A percentile compares a stretch with the other conserved stretches of the same genome.
phyloP scores from a whole-genome alignment of 139 green algal genomes.

The Haematococcus sp. region DNA sequence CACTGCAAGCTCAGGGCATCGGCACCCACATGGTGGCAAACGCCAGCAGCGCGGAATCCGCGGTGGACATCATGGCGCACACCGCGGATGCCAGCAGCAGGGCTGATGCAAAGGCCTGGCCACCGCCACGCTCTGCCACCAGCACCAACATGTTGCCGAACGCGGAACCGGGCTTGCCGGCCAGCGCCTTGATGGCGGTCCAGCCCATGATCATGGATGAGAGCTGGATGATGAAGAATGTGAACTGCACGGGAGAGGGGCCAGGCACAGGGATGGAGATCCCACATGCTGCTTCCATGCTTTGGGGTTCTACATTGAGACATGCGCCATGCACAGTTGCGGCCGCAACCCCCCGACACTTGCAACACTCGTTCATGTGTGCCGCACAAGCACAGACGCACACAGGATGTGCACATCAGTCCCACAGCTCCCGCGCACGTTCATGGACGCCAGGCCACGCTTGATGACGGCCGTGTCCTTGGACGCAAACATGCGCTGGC shows the following conservation, averaged over 20 bases:
- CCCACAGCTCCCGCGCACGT: too few species aligned
- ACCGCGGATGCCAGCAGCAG: constrained; percentile 41
- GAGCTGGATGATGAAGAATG: constrained; percentile 33
- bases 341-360: too few species aligned
- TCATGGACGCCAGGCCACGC: constrained; percentile 37
- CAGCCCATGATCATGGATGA: constrained; percentile 27
- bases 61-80: constrained; percentile 56
- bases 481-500: constrained; percentile 33
- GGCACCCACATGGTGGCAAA: constrained; percentile 39
- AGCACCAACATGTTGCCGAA: constrained; percentile 11
- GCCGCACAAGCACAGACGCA: too few species aligned
- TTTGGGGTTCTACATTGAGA: neutral
- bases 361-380: too few species aligned
- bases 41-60: constrained; percentile 43
- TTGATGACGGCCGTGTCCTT: constrained; percentile 19
- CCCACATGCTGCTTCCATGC: constrained; percentile 25
- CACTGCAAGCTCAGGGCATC: too few species aligned
- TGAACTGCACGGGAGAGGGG: constrained; percentile 39
- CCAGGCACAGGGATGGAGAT: constrained; percentile 18
- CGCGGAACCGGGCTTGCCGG: constrained; percentile 1
- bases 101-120: constrained; percentile 36
- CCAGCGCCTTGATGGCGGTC: constrained; percentile 24
- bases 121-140: constrained; percentile 21
- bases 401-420: too few species aligned
- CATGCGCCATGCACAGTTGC: neutral